Evolutionary conservation across 2,329 filamentous ascomycete genomes (phyloP), one percentile per base, ranked within the genome.

Genomic region (Xylariaceae sp.): DNA sequence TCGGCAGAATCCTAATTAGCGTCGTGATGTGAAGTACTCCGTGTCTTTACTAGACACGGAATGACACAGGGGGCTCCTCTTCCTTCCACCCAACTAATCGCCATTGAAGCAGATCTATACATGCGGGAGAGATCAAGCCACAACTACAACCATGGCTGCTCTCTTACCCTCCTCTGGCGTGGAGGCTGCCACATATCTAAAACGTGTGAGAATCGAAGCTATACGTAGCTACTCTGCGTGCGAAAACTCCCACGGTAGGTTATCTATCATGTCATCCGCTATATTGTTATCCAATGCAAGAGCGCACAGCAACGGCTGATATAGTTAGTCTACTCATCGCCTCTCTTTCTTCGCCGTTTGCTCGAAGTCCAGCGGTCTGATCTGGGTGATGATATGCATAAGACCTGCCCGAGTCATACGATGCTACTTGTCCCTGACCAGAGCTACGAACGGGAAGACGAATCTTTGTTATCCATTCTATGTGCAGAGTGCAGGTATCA

Each of bases 401-500:
- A 39, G 5, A 39, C 47, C 13, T 65, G 64, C 30, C 15, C 43
- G 12, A 63, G 57, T 22, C 67, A 70, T 57, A 64, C 66, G 36
- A 60, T 69, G 55, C 51, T 64, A 34, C 55, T 62, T 19, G 51
- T 63, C 16, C 41, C 47, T 15, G 52, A 52, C 5, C 66, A 67
- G 29, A 57, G 61, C 18, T 61, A 55, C 19, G 37, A 48, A 15
- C 44, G 45, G 10, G 18, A 45, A 3, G 44, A 59, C 9, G 36
- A 51, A 2, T 47, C 30, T 19, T 64, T 66, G 21, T 48, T 67
- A 13, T 69, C 67, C 3, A 53, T 60, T 19, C 45, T 68, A 15
- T 70, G 68, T 51, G 54, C 48, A 7, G 54, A 58, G 12, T 69
- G 67, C 21, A 63, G 57, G 8, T 54, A 62, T 44, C 67, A 69